phyloP scores from a whole-genome alignment of 805 yeast genomes.

The Kluyveromyces nonfermentans region DNA sequence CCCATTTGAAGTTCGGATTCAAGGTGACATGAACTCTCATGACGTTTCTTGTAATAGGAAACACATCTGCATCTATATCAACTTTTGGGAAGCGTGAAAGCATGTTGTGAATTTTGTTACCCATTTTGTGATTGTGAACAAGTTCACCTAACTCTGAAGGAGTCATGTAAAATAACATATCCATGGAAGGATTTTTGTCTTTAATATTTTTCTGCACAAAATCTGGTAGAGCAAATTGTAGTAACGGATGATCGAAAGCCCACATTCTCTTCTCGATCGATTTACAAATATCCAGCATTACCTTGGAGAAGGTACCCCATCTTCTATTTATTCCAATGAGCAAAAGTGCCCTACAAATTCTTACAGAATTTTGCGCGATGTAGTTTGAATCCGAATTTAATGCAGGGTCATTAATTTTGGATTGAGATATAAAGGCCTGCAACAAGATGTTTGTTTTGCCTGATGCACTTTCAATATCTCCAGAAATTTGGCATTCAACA shows the following conservation, averaged over 20 bases:
- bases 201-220: conserved; percentile 54
- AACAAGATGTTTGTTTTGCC: conserved; percentile 82
- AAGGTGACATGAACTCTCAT: conserved; percentile 68
- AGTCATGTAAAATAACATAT: conserved; percentile 60
- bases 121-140: conserved; percentile 75
- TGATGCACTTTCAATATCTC: conserved; percentile 62
- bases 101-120: conserved; percentile 47
- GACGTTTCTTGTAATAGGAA: conserved; percentile 82
- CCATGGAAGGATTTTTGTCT: conserved; percentile 59
- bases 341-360: conserved; percentile 88
- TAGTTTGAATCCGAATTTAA: conserved; percentile 79
- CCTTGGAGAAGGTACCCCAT: conserved; percentile 78
- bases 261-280: conserved; percentile 78
- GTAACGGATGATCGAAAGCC: conserved; percentile 84
- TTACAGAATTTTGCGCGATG: conserved; percentile 90
- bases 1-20: conserved; percentile 81
- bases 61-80: conserved; percentile 67
- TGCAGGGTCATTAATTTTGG: conserved; percentile 66
- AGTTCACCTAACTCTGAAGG: conserved; percentile 78
- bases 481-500: conserved; percentile 75
- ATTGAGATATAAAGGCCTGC: conserved; percentile 80
- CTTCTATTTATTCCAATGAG: conserved; percentile 77
- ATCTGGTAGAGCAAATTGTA: conserved; percentile 75
- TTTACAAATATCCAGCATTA: conserved; percentile 73
- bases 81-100: conserved; percentile 69